Evolutionary conservation across 1,284 basidiomycete species (phyloP).

Genomic region (Pseudozyma sp.): DNA sequence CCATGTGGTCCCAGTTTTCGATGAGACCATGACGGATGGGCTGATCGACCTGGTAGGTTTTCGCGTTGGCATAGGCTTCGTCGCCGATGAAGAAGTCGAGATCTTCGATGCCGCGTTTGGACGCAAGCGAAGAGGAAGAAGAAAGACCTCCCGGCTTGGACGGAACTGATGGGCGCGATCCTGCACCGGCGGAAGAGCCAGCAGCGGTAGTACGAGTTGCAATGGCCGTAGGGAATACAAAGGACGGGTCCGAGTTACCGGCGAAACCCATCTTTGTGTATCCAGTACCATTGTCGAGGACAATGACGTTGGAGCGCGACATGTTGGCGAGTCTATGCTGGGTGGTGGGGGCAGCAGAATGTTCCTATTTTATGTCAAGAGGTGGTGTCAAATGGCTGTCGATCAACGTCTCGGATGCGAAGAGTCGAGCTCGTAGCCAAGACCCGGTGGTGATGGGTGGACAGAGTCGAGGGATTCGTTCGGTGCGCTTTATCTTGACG

Average conservation of each 20-base stretch:
- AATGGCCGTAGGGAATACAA: conserved; percentile 71
- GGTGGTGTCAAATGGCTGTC: neutral
- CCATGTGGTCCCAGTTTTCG: conserved; percentile 99
- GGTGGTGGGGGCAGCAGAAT: neutral
- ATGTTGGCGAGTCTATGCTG: conserved; percentile 28
- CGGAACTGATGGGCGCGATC: conserved; percentile 78
- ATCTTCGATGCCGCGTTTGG: conserved; percentile 97
- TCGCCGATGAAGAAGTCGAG: conserved; percentile 99
- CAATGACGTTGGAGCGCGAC: conserved; percentile 68
- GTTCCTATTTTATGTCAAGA: neutral
- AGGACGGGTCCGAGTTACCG: conserved; percentile 98
- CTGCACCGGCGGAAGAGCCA: conserved; percentile 44
- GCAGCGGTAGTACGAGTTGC: conserved; percentile 63
- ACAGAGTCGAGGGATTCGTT: too few species aligned
- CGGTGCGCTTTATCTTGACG: too few species aligned
- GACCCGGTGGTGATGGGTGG: too few species aligned
- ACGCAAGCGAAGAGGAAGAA: conserved; percentile 74
- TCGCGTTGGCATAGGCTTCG: conserved; percentile 93
- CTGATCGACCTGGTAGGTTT: conserved; percentile 91
- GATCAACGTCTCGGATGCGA: too few species aligned
- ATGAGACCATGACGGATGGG: conserved; percentile 98
- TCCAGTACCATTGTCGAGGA: conserved; percentile 91
- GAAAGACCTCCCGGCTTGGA: conserved; percentile 76
- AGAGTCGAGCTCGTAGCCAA: too few species aligned
- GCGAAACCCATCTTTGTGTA: conserved; percentile 98